Conservation (phyloP, 2,329 filamentous ascomycete genomes). For the Nothomitra cinnamomea region DNA sequence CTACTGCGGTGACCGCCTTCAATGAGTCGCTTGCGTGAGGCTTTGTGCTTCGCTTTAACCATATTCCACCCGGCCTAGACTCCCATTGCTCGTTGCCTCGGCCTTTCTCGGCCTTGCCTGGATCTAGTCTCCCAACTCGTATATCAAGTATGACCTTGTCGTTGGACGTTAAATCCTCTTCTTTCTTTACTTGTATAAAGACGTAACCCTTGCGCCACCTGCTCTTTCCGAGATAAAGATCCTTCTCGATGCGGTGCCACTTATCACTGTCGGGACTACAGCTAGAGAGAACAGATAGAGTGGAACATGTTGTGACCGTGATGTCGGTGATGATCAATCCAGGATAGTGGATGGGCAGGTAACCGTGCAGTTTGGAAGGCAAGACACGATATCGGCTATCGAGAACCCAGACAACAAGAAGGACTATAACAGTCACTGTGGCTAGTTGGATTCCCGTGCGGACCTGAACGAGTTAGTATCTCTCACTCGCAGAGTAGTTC, state of each 20-base stretch:
- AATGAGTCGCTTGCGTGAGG: constrained; percentile 59
- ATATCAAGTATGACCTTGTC: constrained; percentile 72
- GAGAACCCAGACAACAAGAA: constrained; percentile 62
- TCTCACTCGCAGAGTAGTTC: not conserved
- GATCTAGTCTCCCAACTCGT: constrained; percentile 55
- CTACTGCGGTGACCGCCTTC: constrained; percentile 60
- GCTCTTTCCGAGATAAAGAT: constrained; percentile 60
- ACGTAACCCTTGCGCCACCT: constrained; percentile 67
- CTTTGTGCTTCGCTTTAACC: constrained; percentile 61
- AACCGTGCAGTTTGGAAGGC: constrained; percentile 68
- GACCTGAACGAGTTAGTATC: constrained; percentile 18
- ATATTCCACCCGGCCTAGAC: constrained; percentile 55
- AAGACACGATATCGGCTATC: constrained; percentile 80
- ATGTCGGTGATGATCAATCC: constrained; percentile 78
- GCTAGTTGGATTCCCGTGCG: constrained; percentile 59
- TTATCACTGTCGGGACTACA: constrained; percentile 55
- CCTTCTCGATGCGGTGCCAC: constrained; percentile 81
- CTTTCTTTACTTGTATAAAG: constrained; percentile 66
- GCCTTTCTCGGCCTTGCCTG: constrained; percentile 37
- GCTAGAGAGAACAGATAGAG: constrained; percentile 54
- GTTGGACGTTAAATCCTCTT: constrained; percentile 58
- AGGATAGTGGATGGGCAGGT: constrained; percentile 71
- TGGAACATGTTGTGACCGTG: constrained; percentile 58
- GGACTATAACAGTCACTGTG: constrained; percentile 44
- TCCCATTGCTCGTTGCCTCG: constrained; percentile 57